Conservation (phyloP, 2,329 filamentous ascomycete species). For the Fusarium albidum region DNA sequence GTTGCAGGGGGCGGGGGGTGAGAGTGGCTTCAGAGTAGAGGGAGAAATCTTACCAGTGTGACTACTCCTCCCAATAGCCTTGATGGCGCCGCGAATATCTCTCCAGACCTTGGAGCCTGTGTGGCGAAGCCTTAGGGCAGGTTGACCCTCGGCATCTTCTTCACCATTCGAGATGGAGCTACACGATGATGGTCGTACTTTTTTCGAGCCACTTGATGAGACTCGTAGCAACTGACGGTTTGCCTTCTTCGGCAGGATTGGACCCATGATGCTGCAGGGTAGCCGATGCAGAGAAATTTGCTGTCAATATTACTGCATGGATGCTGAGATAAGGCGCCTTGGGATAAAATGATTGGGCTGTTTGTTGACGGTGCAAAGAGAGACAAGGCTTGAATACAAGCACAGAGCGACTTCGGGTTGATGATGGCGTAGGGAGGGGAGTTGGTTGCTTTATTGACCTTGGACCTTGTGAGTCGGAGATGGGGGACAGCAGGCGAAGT, state of each 20-base stretch:
- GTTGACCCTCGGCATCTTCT: constrained; percentile 14
- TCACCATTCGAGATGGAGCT: constrained; percentile 6
- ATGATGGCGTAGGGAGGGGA: no score
- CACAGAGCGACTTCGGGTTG: no score
- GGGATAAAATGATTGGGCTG: constrained; percentile 6
- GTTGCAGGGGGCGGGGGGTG: constrained; percentile 1
- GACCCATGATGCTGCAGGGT: constrained; percentile 40
- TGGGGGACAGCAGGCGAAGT: no score
- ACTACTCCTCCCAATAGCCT: constrained; percentile 43
- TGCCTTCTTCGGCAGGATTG: constrained; percentile 38
- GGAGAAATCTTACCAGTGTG: constrained; percentile 33
- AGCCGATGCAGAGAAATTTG: constrained; percentile 8
- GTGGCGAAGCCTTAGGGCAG: constrained; percentile 36
- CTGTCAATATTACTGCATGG: constrained; percentile 8
- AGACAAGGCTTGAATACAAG: neutral
- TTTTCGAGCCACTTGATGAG: constrained; percentile 24
- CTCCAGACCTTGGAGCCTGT: constrained; percentile 45
- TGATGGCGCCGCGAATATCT: constrained; percentile 46
- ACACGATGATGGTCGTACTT: constrained; percentile 13
- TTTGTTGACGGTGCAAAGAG: constrained; percentile 9
- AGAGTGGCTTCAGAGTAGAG: no score
- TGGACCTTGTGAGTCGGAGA: no score
- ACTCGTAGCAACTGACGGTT: constrained; percentile 36
- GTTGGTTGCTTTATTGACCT: no score
- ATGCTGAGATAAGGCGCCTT: constrained; percentile 13